A percentile compares a stretch with the other conserved stretches of the same genome.
These are phyloP conservation scores for Gloeostereum incarnatum DNA, from an alignment of 768 basidiomycete species.

Conservation along the genomic window DNA sequence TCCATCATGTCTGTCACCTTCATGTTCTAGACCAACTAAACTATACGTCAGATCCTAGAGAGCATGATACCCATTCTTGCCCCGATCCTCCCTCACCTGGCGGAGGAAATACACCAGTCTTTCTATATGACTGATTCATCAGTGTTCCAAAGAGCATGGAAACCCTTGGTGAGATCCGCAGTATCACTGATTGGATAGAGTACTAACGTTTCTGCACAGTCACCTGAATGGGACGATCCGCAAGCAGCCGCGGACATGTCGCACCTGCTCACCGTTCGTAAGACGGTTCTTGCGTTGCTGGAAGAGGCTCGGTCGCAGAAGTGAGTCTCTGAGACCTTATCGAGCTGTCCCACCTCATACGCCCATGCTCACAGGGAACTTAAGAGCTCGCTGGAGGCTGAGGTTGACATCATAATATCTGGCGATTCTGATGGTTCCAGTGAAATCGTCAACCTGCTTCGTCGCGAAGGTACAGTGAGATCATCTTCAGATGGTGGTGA, in stretches of 20 bases:
- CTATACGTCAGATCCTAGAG: constrained; percentile 42
- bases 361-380: constrained; percentile 38
- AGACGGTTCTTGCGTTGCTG: constrained; percentile 51
- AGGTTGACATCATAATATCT: constrained; percentile 54
- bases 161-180: constrained; percentile 44
- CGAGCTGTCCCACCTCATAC: not conserved
- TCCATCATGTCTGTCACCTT: not conserved
- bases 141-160: no score
- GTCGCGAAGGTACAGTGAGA: constrained; percentile 34
- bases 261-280: constrained; percentile 49
- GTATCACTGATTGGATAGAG: not conserved
- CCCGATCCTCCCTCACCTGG: constrained; percentile 84
- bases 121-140: constrained; percentile 60
- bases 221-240: constrained; percentile 51
- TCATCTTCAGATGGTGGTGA: not conserved
- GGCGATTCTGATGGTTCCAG: constrained; percentile 13
- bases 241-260: constrained; percentile 55
- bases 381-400: constrained; percentile 69
- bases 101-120: constrained; percentile 73
- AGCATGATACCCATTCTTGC: constrained; percentile 67
- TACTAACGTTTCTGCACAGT: constrained; percentile 23
- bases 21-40: not conserved
- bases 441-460: constrained; percentile 16
- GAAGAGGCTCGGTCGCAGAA: constrained; percentile 73
- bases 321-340: constrained; percentile 27